Base-by-base conservation (phyloP, 805 yeast genomes). In the Wickerhamiella kurtzmanii region DNA sequence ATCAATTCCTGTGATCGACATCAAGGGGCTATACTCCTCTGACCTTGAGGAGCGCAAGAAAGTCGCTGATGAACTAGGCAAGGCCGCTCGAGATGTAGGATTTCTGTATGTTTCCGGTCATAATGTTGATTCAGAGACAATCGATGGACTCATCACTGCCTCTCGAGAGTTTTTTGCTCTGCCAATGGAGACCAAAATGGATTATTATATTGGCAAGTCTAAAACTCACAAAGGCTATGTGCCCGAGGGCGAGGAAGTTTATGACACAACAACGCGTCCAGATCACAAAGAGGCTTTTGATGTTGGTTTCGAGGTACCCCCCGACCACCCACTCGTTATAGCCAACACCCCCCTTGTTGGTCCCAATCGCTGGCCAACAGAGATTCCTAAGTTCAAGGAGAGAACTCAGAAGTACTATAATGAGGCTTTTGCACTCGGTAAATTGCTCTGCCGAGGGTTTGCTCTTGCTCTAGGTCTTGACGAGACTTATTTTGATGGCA, bases 211-310 rank as follows among this genome's bases (percentile, higher is more conserved):
- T 48, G 78, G 70, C 44, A 77, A 74, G 83, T 69, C 64, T 43
- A 65, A 69, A 52, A 77, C 82, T 0, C 74, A 76, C 8, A 63
- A 63, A 20, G 38, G 38, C 8, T 36, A 36, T 36, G 38, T 36
- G 6, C 38, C 38, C 19, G 38, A 36, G 19, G 38, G 19, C 5
- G 38, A 15, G 38, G 19, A 17, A 15, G 38, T 9, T 5, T 17
- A 17, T 17, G 38, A 15, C n/a, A 15, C 8, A 5, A 36, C 8
- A 9, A 17, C 19, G 5, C 63, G 64, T 19, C 65, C 72, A 2
- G 82, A 77, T 54, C 69, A 76, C 71, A 62, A 82, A 48, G 82
- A 77, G 54, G 82, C 77, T 61, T 72, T 71, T 48, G 82, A 77
- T 55, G 63, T 77, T 48, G 80, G 75, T 2, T 53, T 49, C 37